These are phyloP conservation scores for Sisymbrium irio DNA, from an alignment of 345 rosid genomes.

Conservation along the genomic window DNA sequence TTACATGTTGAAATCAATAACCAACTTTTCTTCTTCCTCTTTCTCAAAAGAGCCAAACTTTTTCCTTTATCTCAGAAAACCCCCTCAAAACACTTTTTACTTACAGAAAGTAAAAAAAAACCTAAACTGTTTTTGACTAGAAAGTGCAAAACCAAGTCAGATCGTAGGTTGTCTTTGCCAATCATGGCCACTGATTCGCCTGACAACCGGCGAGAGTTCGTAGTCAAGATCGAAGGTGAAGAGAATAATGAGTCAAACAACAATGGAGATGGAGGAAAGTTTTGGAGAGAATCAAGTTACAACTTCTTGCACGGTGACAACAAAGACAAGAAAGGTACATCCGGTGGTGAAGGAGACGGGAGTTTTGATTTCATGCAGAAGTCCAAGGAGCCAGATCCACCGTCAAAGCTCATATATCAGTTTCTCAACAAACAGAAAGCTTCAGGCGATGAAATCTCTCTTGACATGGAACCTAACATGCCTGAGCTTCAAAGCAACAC, in stretches of 20 bases:
- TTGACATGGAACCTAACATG: constrained; percentile 80
- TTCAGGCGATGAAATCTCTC: constrained; percentile 62
- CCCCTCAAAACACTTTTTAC: neutral
- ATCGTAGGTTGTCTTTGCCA: neutral
- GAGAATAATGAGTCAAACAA: neutral
- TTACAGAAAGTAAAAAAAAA: neutral
- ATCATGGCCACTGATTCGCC: constrained; percentile 42
- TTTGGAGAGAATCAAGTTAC: constrained; percentile 67
- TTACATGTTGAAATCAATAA: constrained; percentile 9
- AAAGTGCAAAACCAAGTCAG: neutral
- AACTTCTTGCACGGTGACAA: constrained; percentile 43
- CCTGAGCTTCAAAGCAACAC: constrained; percentile 52
- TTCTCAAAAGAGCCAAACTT: neutral
- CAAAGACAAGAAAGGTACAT: constrained; percentile 17
- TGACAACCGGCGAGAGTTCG: constrained; percentile 39
- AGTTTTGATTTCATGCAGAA: constrained; percentile 40
- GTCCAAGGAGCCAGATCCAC: constrained; percentile 50
- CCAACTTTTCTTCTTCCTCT: constrained; percentile 22
- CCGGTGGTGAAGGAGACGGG: constrained; percentile 18
- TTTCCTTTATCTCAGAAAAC: neutral
- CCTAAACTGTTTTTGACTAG: neutral
- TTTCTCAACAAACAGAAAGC: constrained; percentile 71
- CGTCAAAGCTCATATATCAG: constrained; percentile 63
- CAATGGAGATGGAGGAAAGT: constrained; percentile 29
- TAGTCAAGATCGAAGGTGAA: constrained; percentile 40